Evolutionary conservation across 768 basidiomycete species (phyloP).

Genomic region (Kondoa subrosea): DNA sequence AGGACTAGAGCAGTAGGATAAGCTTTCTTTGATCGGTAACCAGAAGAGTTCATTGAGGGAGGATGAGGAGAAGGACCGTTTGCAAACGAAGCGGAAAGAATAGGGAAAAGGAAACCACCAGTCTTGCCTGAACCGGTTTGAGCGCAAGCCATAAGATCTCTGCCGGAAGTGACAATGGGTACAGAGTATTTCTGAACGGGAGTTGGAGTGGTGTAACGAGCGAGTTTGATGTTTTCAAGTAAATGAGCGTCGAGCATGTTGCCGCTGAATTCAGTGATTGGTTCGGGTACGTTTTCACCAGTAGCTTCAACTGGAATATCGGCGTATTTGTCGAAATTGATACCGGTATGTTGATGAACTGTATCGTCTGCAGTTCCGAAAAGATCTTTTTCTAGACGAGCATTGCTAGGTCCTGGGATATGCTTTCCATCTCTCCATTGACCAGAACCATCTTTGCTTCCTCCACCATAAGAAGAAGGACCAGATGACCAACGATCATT

Average conservation of each 20-base stretch:
- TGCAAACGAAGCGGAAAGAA: constrained; percentile 78
- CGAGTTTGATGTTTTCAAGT: constrained; percentile 80
- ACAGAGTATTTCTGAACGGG: constrained; percentile 99
- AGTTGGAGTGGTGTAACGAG: constrained; percentile 86
- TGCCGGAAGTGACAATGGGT: constrained; percentile 77
- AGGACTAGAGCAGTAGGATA: constrained; percentile 94
- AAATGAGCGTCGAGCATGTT: constrained; percentile 84
- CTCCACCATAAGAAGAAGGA: constrained; percentile 14
- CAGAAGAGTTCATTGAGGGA: constrained; percentile 31
- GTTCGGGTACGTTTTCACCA: constrained; percentile 90
- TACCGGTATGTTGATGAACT: constrained; percentile 81
- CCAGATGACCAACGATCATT: background rate
- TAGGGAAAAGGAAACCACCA: constrained; percentile 96
- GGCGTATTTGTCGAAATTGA: constrained; percentile 99
- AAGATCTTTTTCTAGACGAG: constrained; percentile 84
- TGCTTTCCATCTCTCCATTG: constrained; percentile 81
- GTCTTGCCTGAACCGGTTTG: constrained; percentile 99
- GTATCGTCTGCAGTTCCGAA: constrained; percentile 77
- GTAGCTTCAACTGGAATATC: constrained; percentile 99
- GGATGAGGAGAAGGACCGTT: constrained; percentile 48
- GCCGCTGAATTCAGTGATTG: constrained; percentile 65
- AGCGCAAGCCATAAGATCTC: constrained; percentile 69
- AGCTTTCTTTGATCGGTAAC: constrained; percentile 61
- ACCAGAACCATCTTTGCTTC: constrained; percentile 40
- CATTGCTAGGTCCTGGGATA: constrained; percentile 62